Conservation (phyloP, 768 basidiomycete genomes). For the Hydnum rufescens region DNA sequence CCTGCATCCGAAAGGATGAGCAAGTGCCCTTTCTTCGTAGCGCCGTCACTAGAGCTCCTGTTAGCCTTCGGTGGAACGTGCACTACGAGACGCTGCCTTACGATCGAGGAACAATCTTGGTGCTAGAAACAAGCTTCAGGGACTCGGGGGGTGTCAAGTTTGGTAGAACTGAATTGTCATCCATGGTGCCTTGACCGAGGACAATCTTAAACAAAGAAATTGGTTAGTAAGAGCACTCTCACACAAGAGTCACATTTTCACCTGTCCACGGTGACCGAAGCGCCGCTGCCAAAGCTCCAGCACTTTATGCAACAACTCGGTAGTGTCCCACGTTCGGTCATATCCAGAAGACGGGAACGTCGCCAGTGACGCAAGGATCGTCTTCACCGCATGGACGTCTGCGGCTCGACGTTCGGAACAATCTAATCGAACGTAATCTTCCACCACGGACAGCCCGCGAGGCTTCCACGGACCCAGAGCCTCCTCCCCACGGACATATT, state of each 20-base stretch:
- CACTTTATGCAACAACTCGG: slow-evolving; percentile 36
- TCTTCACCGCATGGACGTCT: slow-evolving; percentile 77
- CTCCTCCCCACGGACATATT: slow-evolving; percentile 90
- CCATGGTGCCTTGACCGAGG: too few relatives aligned
- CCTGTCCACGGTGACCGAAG: slow-evolving; percentile 59
- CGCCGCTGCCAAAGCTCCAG: slow-evolving; percentile 69
- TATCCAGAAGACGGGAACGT: slow-evolving; percentile 17
- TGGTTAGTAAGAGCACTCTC: too few relatives aligned
- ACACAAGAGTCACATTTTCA: slow-evolving; percentile 24
- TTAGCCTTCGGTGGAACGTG: slow-evolving; percentile 3
- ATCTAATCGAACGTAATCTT: slow-evolving; percentile 62
- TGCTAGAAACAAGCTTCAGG: slow-evolving; percentile 49
- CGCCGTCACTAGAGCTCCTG: slow-evolving; percentile 36
- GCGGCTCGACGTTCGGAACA: slow-evolving; percentile 55
- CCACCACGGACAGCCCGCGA: slow-evolving; percentile 70
- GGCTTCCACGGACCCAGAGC: slow-evolving; percentile 65
- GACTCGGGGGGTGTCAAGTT: slow-evolving; percentile 28
- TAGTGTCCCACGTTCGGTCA: slow-evolving; percentile 29
- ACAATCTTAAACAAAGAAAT: too few relatives aligned
- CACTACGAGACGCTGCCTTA: slow-evolving; percentile 19
- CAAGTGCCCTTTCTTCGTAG: slow-evolving; percentile 71
- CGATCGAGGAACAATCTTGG: slow-evolving; percentile 57
- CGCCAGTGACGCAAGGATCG: slow-evolving; percentile 31
- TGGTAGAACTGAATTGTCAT: too few relatives aligned
- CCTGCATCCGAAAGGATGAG: slow-evolving; percentile 64